Evolutionary conservation across 1,284 basidiomycete genomes (phyloP).

Genomic region (Malassezia equina): DNA sequence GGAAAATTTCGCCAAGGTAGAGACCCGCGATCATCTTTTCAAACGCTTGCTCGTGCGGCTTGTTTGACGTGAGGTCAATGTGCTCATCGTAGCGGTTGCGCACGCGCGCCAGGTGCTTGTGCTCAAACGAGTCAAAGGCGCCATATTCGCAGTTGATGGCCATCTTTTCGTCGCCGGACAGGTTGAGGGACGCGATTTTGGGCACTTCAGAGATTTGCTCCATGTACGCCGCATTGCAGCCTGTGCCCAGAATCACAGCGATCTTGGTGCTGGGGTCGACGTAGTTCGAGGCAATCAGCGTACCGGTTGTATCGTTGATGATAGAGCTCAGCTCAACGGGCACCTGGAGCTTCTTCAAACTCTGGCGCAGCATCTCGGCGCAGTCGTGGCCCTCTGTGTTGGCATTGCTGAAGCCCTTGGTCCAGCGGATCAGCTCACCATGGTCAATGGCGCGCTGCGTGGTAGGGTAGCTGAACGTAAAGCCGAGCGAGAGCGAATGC

Average conservation of each 20-base stretch:
- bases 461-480: conserved; percentile 16
- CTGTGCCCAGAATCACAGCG: conserved; percentile 93
- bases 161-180: conserved; percentile 65
- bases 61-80: conserved; percentile 89
- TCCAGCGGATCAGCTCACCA: conserved; percentile 90
- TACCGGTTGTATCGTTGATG: conserved; percentile 87
- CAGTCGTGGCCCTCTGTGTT: conserved; percentile 90
- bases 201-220: conserved; percentile 68
- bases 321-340: conserved; percentile 45
- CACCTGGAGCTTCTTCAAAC: conserved; percentile 58
- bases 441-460: conserved; percentile 82
- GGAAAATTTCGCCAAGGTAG: conserved; percentile 91
- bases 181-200: conserved; percentile 65
- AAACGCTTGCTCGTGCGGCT: conserved; percentile 87
- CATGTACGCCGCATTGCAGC: conserved; percentile 80
- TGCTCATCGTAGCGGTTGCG: conserved; percentile 85
- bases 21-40: conserved; percentile 97
- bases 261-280: conserved; percentile 83
- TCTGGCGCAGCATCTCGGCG: conserved; percentile 77
- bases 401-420: conserved; percentile 87
- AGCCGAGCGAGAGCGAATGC: conserved; percentile 17
- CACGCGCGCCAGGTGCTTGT: conserved; percentile 67
- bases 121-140: conserved; percentile 91
- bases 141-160: conserved; percentile 97
- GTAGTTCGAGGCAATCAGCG: conserved; percentile 91